Evolutionary conservation across 192 early-diverging fungal genomes (phyloP), one percentile per base, ranked within the genome.

Genomic region (Coemansia sp.): DNA sequence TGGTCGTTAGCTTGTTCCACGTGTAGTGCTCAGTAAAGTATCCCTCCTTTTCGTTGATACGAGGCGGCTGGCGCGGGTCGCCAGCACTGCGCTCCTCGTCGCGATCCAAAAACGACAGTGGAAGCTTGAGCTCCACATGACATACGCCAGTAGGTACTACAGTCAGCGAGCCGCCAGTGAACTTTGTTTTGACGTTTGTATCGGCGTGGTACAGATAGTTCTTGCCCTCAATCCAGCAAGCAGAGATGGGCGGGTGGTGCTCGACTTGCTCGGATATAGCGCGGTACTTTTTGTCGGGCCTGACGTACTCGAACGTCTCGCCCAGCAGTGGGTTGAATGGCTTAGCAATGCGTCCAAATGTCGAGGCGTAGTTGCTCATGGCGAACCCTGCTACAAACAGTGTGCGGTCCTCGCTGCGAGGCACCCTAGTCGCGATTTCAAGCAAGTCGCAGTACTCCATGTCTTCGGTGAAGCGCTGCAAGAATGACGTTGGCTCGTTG

Each of bases 261-360:
- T 87, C 88, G 9, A 96, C 95, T 77, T 96, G 95, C 78, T 96
- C 95, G 0, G 93, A 93, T 52, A 96, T 62, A 71, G 93, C 93
- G 22, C 95, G 87, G 74, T 89, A 94, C 74, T 85, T 77, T 61
- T 92, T 93, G 70, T 96, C 93, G 20, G 86, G 80, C 29, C 90
- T 80, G 49, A 94, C 90, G 61, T 93, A 89, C 86, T 96, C 95
- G 70, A 87, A 96, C 2, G 95, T 96, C 75, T 96, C 95, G 43
- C 95, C 95, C 79, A 96, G 80, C 63, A 96, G 70, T 11, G 95
- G 93, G 76, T 96, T 96, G 83, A 96, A 96, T 2, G 95, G 95
- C 81, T 96, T 96, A 46, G 88, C 90, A n/a, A 91, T 86, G 40
- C 94, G 85, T 2, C 92, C 91, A 49, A 90, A 87, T 6, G 93